Percentiles rank a stretch among this genome's conserved stretches.
These are phyloP conservation scores for Berkeleyomyces basicola DNA, from an alignment of 2,329 filamentous ascomycete genomes.

Conservation along the genomic window DNA sequence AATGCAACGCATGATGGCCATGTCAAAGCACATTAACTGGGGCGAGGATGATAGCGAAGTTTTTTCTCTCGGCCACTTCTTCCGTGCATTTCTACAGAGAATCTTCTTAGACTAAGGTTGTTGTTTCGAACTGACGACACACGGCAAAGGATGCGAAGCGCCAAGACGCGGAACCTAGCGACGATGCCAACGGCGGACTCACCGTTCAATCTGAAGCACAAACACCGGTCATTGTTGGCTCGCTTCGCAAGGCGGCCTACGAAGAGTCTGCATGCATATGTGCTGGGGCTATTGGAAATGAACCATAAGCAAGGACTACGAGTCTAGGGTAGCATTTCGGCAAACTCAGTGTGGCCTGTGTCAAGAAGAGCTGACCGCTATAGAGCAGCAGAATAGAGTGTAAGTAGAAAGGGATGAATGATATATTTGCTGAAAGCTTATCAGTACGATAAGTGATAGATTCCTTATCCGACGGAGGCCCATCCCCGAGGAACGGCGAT, in stretches of 20 bases:
- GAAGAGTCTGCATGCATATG: constrained; percentile 56
- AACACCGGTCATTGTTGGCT: constrained; percentile 77
- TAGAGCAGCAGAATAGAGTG: too few species aligned
- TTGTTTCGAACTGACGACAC: constrained; percentile 47
- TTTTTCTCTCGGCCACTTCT: constrained; percentile 91
- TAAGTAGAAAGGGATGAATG: too few species aligned
- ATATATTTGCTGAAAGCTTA: too few species aligned
- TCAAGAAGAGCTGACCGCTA: too few species aligned
- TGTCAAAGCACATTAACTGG: constrained; percentile 96
- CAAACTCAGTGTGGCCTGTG: too few species aligned
- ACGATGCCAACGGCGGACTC: constrained; percentile 18
- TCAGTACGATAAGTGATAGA: too few species aligned
- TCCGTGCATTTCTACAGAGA: constrained; percentile 73
- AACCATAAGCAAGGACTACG: constrained; percentile 37
- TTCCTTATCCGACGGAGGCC: too few species aligned
- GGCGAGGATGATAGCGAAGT: constrained; percentile 58
- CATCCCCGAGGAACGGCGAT: too few species aligned
- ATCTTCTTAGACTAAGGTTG: constrained; percentile 76
- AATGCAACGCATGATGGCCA: constrained; percentile 93
- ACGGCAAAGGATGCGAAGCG: constrained; percentile 2
- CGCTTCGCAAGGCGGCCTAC: constrained; percentile 67
- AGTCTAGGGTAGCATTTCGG: too few species aligned
- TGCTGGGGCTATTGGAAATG: constrained; percentile 69
- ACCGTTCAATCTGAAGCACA: constrained; percentile 41
- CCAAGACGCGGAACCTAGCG: constrained; percentile 18